Base-by-base conservation (phyloP, 257 asterid species). In the Nicotiana obtusifolia region DNA sequence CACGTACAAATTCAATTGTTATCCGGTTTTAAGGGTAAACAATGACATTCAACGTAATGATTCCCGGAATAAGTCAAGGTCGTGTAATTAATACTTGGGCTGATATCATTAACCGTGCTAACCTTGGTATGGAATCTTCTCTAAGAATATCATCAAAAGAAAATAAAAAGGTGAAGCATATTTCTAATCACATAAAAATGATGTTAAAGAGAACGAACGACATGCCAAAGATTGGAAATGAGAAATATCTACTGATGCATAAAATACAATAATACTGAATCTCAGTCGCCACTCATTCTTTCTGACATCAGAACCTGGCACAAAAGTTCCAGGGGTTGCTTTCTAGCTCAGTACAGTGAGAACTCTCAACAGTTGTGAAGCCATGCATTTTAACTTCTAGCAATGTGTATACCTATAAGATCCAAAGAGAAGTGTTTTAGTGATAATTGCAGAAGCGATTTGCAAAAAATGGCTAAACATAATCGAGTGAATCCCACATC, bases 191-290 rank as follows among this genome's bases (percentile, higher is more conserved):
- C 16, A 24, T 49, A 24, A 73, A 47, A 16, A 73, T 22, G 19
- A 47, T 73, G 24, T 47, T 24, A 14, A 30, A 19, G 41, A 73
- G 6, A 47, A 49, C 22, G 24, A 14, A 44, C 20, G 17, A 52
- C 44, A 20, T 13, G 59, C 60, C 78, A 73, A 73, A 24, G 37
- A 71, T 44, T 44, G 59, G 59, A 44, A 44, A 4, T 1, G 35
- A 59, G 60, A 44, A 73, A 47, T 47, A 47, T 73, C 61, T 10
- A 73, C 61, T 49, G 41, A 24, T 73, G 79, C n/a, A 37, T 49
- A 73, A 73, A 73, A 73, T 73, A 73, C 79, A 73, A 24, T 73
- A 73, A 73, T 73, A 73, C 15, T 26, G 62, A 49, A 49, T 44
- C 62, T 47, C 79, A 73, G 24, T 47, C 47, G 22, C 78, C 47